phyloP scores from a whole-genome alignment of 805 yeast genomes.

The Pichia deserticola region DNA sequence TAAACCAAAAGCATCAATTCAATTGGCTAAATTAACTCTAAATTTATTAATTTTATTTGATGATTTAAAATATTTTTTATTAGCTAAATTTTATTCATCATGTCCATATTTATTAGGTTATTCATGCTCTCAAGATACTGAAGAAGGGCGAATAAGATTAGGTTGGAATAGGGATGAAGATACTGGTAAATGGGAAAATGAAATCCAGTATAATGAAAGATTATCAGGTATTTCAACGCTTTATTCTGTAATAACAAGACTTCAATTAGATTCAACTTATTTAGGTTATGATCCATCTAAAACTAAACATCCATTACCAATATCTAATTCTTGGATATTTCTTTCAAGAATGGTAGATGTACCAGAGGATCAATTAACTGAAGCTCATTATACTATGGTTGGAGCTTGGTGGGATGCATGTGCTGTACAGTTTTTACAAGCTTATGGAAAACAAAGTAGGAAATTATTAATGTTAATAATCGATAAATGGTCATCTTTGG shows the following conservation, averaged over 20 bases:
- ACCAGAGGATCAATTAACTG: slow-evolving; percentile 40
- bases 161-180: slow-evolving; percentile 67
- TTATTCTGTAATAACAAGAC: slow-evolving; percentile 66
- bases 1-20: slow-evolving; percentile 67
- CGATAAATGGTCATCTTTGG: slow-evolving; percentile 46
- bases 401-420: slow-evolving; percentile 93
- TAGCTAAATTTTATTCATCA: slow-evolving; percentile 83
- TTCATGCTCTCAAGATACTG: slow-evolving; percentile 67
- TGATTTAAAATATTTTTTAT: slow-evolving; percentile 46
- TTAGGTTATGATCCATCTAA: slow-evolving; percentile 19
- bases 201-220: slow-evolving; percentile 71
- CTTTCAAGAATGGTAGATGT: slow-evolving; percentile 66
- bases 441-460: slow-evolving; percentile 62
- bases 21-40: slow-evolving; percentile 63
- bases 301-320: slow-evolving; percentile 47
- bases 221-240: slow-evolving; percentile 80
- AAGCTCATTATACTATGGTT: slow-evolving; percentile 63
- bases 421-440: slow-evolving; percentile 44
- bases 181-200: slow-evolving; percentile 44
- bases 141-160: slow-evolving; percentile 74
- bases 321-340: slow-evolving; percentile 57
- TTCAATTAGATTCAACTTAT: slow-evolving; percentile 24
- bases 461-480: slow-evolving; percentile 50
- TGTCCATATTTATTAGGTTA: slow-evolving; percentile 87
- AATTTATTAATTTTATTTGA: slow-evolving; percentile 42